Base-by-base conservation (phyloP, 179 eudicot species). In the Beta corolliflora region DNA sequence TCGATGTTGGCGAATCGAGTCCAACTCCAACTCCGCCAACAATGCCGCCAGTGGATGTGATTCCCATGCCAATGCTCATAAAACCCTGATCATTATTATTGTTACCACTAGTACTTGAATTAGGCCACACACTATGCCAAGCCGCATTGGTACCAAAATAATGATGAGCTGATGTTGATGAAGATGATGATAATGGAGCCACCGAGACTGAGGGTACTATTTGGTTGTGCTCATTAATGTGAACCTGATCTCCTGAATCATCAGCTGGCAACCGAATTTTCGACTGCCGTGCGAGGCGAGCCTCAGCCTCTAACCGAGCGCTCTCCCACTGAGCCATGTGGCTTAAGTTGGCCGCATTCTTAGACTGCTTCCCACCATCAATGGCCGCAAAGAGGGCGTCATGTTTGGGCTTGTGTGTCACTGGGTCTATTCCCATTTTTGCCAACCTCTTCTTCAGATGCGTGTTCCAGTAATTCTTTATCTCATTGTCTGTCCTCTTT, bases 281-380 rank as follows among this genome's bases (percentile, higher is more conserved):
- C 1, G 99, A 96, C 77, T 96, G 96, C 14, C 92, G 69, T 13
- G 79, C 99, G 3, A 96, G 89, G 21, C 98, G 85, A 9, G 99
- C 99, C 77, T 96, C 99, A 10, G 99, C 99, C 66, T 96, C 99
- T 2, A 96, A 90, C n/a, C 99, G 90, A 41, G 99, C 98, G n/a
- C 97, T 96, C 83, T 96, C 99, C 99, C 98, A 94, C 67, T 96
- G 99, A 8, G 99, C 99, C 88, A 94, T 92, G 88, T 96, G 99
- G 92, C 98, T 94, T 19, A 96, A 89, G 61, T 90, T 94, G 48
- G 98, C 94, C 0, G 91, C 92, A 69, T 80, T 89, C 83, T 91
- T 94, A 45, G 91, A 83, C 56, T 87, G 94, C 2, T 65, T 63
- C 2, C 81, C 77, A 9, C 79, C 83, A 48, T 90, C 92, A 13